Base-by-base conservation (phyloP, 2,329 filamentous ascomycete species). In the Tolypocladium tundrense region DNA sequence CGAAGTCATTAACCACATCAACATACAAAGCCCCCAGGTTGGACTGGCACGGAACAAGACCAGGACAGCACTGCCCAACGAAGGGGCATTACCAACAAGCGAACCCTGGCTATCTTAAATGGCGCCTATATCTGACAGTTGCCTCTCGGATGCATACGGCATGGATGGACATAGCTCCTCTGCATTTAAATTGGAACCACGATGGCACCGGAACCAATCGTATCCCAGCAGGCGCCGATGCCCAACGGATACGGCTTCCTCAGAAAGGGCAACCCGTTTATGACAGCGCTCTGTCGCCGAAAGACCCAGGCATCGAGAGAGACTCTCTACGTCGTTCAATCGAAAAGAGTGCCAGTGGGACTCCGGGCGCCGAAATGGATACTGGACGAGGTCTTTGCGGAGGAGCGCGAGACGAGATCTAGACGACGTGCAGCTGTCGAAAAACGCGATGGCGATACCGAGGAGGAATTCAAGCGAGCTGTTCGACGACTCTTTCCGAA, bases 161-260 rank as follows among this genome's bases (percentile, higher is more conserved):
- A n/a, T n/a, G 48, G 27, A 16, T 16, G 21, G 1, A 9, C 21
- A 2, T 3, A 6, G 31, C 9, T n/a, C 48, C 2, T 11, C 1
- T 19, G 27, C 48, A 11, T 13, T 31, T n/a, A 0, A 35, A 10
- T n/a, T 8, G 19, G 48, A 21, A 13, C 9, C 27, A n/a, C 48
- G 6, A 51, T 43, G 39, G 11, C 37, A 21, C 11, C 16, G 13
- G 68, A 70, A 42, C 59, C 59, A 21, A 58, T 58, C 14, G 68
- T 72, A 37, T 57, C 56, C 3, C 55, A 60, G n/a, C 45, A 59
- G 42, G 59, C 65, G 9, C 70, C 69, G 2, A 67, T 77, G 62
- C 74, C 75, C 3, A 56, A 56, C 3, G 70, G 72, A 10, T 79
- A 79, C 61, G 62, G 62, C 11, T 77, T 77, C 55, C 69, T 79